Evolutionary conservation across 345 rosid genomes (phyloP), one percentile per base, ranked within the genome.

Genomic region (Eucalyptus paniculata): DNA sequence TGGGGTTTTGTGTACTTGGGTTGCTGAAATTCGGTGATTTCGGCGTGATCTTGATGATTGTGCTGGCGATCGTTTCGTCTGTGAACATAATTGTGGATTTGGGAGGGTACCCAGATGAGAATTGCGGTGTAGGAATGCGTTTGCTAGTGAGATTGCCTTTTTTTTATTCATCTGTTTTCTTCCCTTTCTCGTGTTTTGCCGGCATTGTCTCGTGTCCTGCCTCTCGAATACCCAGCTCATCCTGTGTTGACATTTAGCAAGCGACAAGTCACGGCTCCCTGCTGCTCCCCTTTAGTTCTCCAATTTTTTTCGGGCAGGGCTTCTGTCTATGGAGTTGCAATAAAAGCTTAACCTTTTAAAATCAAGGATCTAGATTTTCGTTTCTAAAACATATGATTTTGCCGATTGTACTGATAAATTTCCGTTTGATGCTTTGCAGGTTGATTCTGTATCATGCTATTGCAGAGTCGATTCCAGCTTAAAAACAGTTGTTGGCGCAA

Each of bases 381-480:
- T 53, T 44, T 89, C 17, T 87, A 77, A 37, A 77, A 37, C 11
- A 72, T 72, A 21, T 12, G 47, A 37, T 37, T 77, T 77, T 40
- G 45, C 45, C 3, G 12, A 21, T 77, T 77, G 42, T 26, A 40
- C 45, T 2, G 8, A 77, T 77, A 44, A 77, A 21, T 21, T 19
- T 77, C 14, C 28, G 47, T 50, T 87, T 69, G 15, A 28, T 21
- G 24, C 32, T 32, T 91, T 92, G 93, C 95, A 97, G 99, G 99
- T 97, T 88, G 99, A 97, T 91, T 97, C 99, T 58, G 97, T 95
- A 87, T 97, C 99, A 87, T 97, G 99, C 91, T 97, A 97, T 87
- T 97, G 99, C 92, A 96, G 91, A 94, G 99, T 97, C 89, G 99
- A 97, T 93, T 90, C 98, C 42, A 97, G 99, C 56, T 93, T 97